These are phyloP conservation scores for Cladorrhinum sp. DNA, from an alignment of 2,329 filamentous ascomycete genomes.

Conservation along the genomic window DNA sequence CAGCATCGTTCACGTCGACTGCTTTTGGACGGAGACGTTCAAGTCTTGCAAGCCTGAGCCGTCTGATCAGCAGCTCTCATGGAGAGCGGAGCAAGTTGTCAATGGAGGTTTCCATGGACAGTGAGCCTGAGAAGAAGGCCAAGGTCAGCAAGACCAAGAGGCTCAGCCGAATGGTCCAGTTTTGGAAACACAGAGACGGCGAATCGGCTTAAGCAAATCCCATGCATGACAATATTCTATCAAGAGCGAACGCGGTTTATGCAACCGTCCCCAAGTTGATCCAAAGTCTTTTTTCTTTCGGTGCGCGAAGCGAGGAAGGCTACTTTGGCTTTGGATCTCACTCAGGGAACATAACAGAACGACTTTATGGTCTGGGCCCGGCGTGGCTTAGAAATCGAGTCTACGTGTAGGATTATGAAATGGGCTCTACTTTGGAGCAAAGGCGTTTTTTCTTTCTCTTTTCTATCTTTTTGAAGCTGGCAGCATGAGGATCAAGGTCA, in stretches of 20 bases:
- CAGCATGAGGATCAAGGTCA: conserved; percentile 28
- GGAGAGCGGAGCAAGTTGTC: conserved; percentile 73
- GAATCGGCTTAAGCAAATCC: conserved; percentile 8
- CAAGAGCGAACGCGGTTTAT: conserved; percentile 1
- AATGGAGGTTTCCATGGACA: conserved; percentile 60
- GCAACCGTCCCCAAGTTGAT: background rate
- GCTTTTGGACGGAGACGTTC: conserved; percentile 68
- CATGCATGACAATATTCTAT: background rate
- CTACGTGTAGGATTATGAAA: conserved; percentile 23
- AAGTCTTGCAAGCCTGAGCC: conserved; percentile 73
- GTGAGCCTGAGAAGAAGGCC: conserved; percentile 54
- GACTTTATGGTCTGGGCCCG: background rate
- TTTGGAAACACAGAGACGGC: conserved; percentile 64
- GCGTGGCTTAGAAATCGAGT: background rate
- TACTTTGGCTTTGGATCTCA: background rate
- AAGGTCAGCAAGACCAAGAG: conserved; percentile 65
- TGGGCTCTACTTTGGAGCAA: conserved; percentile 22
- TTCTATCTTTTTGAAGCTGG: conserved; percentile 18
- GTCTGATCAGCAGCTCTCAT: conserved; percentile 71
- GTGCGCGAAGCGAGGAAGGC: background rate
- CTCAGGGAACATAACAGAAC: background rate
- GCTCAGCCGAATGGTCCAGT: conserved; percentile 72
- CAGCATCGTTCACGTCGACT: conserved; percentile 59
- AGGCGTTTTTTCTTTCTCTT: conserved; percentile 27
- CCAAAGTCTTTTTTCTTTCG: background rate